phyloP scores from a whole-genome alignment of 129 eudicot species.

The Chrysanthemum lavandulifolium region DNA sequence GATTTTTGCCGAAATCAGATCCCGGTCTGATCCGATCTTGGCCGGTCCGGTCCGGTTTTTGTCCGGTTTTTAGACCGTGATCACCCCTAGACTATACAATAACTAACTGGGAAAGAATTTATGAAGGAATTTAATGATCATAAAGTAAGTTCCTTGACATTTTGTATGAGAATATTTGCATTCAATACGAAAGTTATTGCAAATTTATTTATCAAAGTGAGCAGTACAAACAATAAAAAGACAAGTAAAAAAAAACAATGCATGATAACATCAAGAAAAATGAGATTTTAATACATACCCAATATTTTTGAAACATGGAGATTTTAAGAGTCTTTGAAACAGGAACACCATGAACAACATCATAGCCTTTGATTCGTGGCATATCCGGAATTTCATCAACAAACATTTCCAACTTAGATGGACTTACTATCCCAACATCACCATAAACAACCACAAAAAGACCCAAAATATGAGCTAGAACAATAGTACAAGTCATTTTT shows the following conservation, averaged over 20 bases:
- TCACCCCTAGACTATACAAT: no score
- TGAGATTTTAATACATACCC: conserved; percentile 43
- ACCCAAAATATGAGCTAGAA: conserved; percentile 28
- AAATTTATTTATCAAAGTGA: not conserved
- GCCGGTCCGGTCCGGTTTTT: no score
- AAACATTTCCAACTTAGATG: conserved; percentile 59
- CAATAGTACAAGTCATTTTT: conserved; percentile 9
- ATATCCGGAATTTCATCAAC: conserved; percentile 86
- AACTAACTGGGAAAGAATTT: no score
- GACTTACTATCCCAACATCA: conserved; percentile 33
- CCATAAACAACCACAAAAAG: conserved; percentile 23
- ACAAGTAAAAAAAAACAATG: conserved; percentile 6
- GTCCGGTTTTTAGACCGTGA: no score
- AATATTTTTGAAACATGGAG: conserved; percentile 74
- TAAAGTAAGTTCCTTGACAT: no score
- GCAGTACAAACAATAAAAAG: conserved; percentile 13
- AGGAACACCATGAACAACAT: conserved; percentile 40
- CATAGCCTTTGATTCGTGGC: conserved; percentile 68
- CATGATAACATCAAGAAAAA: not conserved
- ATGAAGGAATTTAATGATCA: no score
- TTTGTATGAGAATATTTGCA: not conserved
- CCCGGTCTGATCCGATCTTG: no score
- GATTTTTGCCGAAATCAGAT: no score
- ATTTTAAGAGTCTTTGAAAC: conserved; percentile 50
- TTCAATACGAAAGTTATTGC: conserved; percentile 15